A percentile compares a stretch with the other conserved stretches of the same genome.
Evolutionary conservation across 805 yeast genomes (phyloP).

Genomic region (Sugiyamaella qingdaonensis): DNA sequence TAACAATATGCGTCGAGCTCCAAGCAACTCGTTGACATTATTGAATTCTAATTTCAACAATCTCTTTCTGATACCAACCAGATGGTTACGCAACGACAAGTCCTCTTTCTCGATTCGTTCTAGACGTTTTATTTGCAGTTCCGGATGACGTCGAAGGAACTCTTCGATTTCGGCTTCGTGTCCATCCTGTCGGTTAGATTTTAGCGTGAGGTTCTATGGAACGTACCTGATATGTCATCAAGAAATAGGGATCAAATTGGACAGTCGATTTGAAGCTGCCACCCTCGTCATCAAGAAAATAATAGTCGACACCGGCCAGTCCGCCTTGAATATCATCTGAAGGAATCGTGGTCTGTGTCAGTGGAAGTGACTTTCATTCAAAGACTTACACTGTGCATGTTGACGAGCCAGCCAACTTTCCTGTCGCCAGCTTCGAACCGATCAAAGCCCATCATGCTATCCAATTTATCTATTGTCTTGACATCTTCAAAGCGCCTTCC

Average conservation of each 20-base stretch:
- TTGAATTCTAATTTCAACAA: conserved; percentile 68
- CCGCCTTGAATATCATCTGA: conserved; percentile 60
- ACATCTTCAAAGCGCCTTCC: conserved; percentile 18
- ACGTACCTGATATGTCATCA: conserved; percentile 59
- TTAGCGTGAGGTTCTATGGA: conserved; percentile 14
- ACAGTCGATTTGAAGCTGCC: conserved; percentile 87
- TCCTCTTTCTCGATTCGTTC: conserved; percentile 69
- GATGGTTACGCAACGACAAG: conserved; percentile 75
- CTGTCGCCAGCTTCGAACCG: conserved; percentile 67
- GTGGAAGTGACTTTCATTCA: not conserved
- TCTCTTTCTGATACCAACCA: conserved; percentile 65
- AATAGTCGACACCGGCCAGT: conserved; percentile 85
- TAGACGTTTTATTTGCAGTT: conserved; percentile 54
- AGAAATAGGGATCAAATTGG: conserved; percentile 83
- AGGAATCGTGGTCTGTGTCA: conserved; percentile 39
- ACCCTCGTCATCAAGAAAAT: conserved; percentile 93
- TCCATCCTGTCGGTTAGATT: conserved; percentile 26
- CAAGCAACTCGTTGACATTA: conserved; percentile 66
- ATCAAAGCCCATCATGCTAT: conserved; percentile 83
- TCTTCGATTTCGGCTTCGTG: conserved; percentile 81
- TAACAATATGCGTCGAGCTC: conserved; percentile 62
- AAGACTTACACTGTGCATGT: conserved; percentile 80
- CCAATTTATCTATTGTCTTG: conserved; percentile 52
- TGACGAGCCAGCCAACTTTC: conserved; percentile 83
- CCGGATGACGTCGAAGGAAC: conserved; percentile 63